phyloP scores from a whole-genome alignment of 2,329 filamentous ascomycete species.

The Diaporthe eres region DNA sequence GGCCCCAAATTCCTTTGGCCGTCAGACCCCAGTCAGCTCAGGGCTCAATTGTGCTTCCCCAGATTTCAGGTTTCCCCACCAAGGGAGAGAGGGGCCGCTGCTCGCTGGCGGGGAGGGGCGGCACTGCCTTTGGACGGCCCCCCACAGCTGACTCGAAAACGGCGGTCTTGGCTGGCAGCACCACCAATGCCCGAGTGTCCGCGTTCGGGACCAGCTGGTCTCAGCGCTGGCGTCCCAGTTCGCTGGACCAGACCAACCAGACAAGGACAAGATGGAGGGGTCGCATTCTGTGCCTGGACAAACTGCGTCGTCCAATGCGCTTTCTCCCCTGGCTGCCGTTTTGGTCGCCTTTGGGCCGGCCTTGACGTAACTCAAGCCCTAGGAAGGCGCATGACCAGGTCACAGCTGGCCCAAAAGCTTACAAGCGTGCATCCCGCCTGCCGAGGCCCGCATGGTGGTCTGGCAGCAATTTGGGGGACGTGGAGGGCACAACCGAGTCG shows the following conservation, averaged over 20 bases:
- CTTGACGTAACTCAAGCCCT: constrained; percentile 24
- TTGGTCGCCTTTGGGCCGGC: constrained; percentile 14
- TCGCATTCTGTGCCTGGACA: constrained; percentile 31
- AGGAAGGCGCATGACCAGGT: constrained; percentile 36
- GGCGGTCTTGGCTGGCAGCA: constrained; percentile 23
- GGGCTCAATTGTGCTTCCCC: constrained; percentile 3
- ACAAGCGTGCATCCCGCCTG: constrained; percentile 33
- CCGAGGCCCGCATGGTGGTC: constrained; percentile 10
- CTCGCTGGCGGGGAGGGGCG: constrained; percentile 10
- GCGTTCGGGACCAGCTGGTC: constrained; percentile 1
- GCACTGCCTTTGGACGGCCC: not conserved
- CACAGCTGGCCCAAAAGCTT: constrained; percentile 27
- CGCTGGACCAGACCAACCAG: constrained; percentile 18
- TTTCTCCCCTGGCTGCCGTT: not conserved
- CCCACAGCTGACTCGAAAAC: constrained; percentile 30
- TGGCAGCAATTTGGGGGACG: not conserved
- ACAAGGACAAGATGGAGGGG: constrained; percentile 17
- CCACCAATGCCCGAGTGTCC: not conserved
- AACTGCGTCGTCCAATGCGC: not conserved
- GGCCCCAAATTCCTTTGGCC: not conserved
- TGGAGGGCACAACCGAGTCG: constrained; percentile 1
- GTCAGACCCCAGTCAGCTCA: not conserved
- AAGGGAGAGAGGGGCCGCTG: constrained; percentile 14
- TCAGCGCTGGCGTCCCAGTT: not conserved
- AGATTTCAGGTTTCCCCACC: constrained; percentile 11